A percentile compares a stretch with the other conserved stretches of the same genome.
Conservation (phyloP, 495 filamentous ascomycete species). For the Cudoniella acicularis region DNA sequence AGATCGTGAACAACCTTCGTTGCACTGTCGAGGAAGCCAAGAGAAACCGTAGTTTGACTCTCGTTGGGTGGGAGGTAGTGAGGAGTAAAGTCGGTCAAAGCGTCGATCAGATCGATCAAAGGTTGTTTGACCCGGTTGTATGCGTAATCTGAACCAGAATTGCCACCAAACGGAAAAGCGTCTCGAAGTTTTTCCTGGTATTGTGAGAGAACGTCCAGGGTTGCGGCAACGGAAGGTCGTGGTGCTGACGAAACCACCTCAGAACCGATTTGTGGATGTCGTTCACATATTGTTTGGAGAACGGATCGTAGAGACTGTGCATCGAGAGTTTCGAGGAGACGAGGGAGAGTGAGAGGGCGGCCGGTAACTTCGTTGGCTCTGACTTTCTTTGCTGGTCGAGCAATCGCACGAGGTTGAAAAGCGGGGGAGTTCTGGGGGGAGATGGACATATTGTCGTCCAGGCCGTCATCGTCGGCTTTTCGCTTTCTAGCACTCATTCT, state of each 20-base stretch:
- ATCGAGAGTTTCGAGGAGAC: constrained; percentile 87
- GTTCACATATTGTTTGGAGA: constrained; percentile 81
- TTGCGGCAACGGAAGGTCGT: constrained; percentile 74
- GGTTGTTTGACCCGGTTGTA: constrained; percentile 89
- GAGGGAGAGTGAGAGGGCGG: constrained; percentile 73
- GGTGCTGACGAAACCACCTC: constrained; percentile 86
- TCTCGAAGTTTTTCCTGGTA: constrained; percentile 74
- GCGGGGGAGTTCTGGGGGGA: constrained; percentile 81
- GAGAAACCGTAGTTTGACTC: constrained; percentile 67
- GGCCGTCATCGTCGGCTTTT: constrained; percentile 80
- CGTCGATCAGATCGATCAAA: constrained; percentile 77
- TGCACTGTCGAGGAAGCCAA: constrained; percentile 82
- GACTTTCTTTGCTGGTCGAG: constrained; percentile 56
- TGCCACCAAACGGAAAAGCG: constrained; percentile 84
- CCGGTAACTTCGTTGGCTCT: constrained; percentile 69
- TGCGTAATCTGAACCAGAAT: constrained; percentile 82
- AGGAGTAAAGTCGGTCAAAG: constrained; percentile 87
- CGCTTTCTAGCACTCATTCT: constrained; percentile 66
- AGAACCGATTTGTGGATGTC: constrained; percentile 73
- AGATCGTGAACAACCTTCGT: constrained; percentile 87
- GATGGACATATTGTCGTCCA: constrained; percentile 79
- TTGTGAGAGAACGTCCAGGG: constrained; percentile 71
- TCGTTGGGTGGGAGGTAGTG: constrained; percentile 94
- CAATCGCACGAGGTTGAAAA: constrained; percentile 55
- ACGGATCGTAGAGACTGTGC: constrained; percentile 75